phyloP scores from a whole-genome alignment of 208 protist species.

The Tritrichomonas foetus region DNA sequence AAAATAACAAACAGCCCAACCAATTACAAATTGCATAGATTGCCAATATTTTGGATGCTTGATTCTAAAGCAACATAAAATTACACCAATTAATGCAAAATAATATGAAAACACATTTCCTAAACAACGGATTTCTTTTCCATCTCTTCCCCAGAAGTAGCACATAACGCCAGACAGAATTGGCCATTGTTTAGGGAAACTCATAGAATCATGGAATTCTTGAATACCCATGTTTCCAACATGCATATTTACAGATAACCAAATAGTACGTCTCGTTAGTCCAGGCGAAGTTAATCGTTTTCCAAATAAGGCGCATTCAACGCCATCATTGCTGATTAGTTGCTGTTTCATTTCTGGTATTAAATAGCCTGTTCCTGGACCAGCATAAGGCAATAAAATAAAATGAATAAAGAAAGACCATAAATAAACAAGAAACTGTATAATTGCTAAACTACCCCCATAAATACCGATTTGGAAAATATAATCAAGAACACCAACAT shows the following conservation, averaged over 20 bases:
- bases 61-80: background rate
- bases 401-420: slow-evolving; percentile 12
- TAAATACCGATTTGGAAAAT: background rate
- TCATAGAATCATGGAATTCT: slow-evolving; percentile 32
- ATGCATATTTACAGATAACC: background rate
- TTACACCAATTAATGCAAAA: background rate
- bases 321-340: background rate
- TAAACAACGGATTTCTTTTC: background rate
- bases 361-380: background rate
- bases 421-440: slow-evolving; percentile 15
- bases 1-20: background rate
- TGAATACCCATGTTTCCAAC: slow-evolving; percentile 21
- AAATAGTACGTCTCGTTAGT: background rate
- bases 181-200: background rate
- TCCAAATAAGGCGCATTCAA: background rate
- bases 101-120: slow-evolving; percentile 24
- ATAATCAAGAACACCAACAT: background rate
- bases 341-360: background rate
- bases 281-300: background rate
- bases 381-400: background rate
- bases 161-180: background rate
- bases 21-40: background rate
- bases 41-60: background rate
- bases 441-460: background rate
- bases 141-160: background rate